A percentile compares a stretch with the other conserved stretches of the same genome.
phyloP scores from a whole-genome alignment of 176 grass and related monocot species.

The Areca catechu region DNA sequence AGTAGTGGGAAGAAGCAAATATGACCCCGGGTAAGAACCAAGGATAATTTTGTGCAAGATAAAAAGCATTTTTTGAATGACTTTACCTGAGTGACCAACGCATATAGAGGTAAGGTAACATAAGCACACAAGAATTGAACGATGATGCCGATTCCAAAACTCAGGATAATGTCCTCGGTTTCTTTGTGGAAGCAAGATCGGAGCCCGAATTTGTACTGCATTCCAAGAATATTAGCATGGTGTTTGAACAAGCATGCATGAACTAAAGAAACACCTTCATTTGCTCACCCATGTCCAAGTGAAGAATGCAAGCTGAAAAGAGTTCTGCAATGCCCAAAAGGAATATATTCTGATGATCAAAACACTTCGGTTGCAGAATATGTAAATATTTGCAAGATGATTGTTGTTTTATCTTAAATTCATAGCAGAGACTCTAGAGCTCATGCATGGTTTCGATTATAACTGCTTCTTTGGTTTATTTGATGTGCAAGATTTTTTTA shows the following conservation, averaged over 20 bases:
- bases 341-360: neutral
- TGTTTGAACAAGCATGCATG: neutral
- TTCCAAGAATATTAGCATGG: neutral
- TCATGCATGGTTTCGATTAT: no score
- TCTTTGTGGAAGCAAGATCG: conserved; percentile 3
- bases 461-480: no score
- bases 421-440: no score
- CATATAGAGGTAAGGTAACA: conserved; percentile 4
- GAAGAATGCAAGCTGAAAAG: conserved; percentile 18
- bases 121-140: conserved; percentile 14
- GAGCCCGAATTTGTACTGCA: conserved; percentile 11
- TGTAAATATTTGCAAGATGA: neutral
- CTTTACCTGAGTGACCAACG: conserved; percentile 2
- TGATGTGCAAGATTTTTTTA: no score
- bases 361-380: neutral
- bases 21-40: no score
- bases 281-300: conserved; percentile 7
- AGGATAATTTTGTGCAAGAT: no score
- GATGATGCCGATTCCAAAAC: neutral
- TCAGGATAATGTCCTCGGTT: neutral
- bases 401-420: no score
- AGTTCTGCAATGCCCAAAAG: conserved; percentile 8
- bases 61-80: no score
- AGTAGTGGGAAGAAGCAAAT: no score
- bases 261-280: neutral